These are phyloP conservation scores for Coffea humblotiana DNA, from an alignment of 305 asterid species.

Conservation along the genomic window DNA sequence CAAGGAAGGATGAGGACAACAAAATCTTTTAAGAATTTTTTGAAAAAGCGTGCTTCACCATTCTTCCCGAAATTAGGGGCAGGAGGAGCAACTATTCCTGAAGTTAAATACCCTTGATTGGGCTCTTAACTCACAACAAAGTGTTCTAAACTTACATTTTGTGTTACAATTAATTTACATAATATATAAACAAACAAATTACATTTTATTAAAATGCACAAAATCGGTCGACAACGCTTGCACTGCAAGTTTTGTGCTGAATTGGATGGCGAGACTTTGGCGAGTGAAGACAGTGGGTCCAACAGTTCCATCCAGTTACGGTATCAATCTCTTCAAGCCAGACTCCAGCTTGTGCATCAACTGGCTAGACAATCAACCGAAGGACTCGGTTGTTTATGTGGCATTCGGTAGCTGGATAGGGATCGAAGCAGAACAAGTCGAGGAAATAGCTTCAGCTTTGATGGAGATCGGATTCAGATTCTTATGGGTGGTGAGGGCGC, in stretches of 20 bases:
- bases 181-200: too few relatives aligned
- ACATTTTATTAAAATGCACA: too few relatives aligned
- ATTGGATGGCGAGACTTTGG: constrained; percentile 19
- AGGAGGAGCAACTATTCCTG: too few relatives aligned
- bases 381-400: constrained; percentile 22
- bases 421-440: constrained; percentile 13
- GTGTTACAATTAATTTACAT: too few relatives aligned
- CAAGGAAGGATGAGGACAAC: too few relatives aligned
- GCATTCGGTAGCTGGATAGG: constrained; percentile 24
- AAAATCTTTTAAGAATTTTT: too few relatives aligned
- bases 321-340: constrained; percentile 13
- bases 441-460: constrained; percentile 24
- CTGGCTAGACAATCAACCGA: constrained; percentile 21
- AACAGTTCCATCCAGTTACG: constrained; percentile 27
- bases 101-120: too few relatives aligned
- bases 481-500: constrained; percentile 25
- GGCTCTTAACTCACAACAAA: too few relatives aligned
- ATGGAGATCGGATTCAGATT: constrained; percentile 10
- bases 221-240: too few relatives aligned
- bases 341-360: constrained; percentile 11
- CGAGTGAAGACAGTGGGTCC: constrained; percentile 27
- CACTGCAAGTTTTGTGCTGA: neutral
- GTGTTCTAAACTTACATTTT: too few relatives aligned
- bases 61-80: too few relatives aligned
- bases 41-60: too few relatives aligned